Evolutionary conservation across 2,329 filamentous ascomycete genomes (phyloP), one percentile per base, ranked within the genome.

Genomic region (Anisogramma anomala): DNA sequence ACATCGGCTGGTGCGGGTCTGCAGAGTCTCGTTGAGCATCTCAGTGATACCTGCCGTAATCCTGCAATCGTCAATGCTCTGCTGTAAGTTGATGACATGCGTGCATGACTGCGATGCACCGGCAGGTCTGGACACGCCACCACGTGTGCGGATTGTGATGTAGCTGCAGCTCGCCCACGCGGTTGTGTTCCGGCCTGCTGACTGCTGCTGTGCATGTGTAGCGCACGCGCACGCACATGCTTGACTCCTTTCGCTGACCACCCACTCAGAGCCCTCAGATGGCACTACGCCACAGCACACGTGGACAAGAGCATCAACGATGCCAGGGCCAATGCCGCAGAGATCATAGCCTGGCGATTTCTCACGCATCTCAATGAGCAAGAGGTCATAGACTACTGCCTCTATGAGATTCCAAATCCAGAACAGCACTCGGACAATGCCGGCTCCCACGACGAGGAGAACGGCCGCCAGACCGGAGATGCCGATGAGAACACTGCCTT

Each of bases 331-430:
- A 74, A 77, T 54, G 82, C 81, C 20, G 88, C 83, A 54, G 84
- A 89, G 62, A 82, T 86, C 47, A 81, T 86, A 11, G 84, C 84
- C 27, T 87, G 82, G 80, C 74, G 83, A 28, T 85, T 86, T 51
- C 65, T 88, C 26, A 77, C 76, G 13, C 76, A 76, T 41, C 64
- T 87, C 23, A 79, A 79, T 2, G 81, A 86, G 54, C 67, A 76
- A 18, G 83, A 88, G 52, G 78, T 78, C 7, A 79, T 89, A 19
- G 77, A 85, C 41, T 84, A 71, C 52, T 81, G 84, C 41, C 71
- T 87, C 25, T 80, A 79, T 50, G 82, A 88, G 56, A 73, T 88
- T 33, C 78, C 80, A 2, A 64, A 65, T 39, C 49, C 52, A 7
- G 54, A 57, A 15, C 47, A 55, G 4, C 47, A 45, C 11, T 42